phyloP scores from a whole-genome alignment of 2,329 filamentous ascomycete genomes.

The Scedosporium apiospermum region DNA sequence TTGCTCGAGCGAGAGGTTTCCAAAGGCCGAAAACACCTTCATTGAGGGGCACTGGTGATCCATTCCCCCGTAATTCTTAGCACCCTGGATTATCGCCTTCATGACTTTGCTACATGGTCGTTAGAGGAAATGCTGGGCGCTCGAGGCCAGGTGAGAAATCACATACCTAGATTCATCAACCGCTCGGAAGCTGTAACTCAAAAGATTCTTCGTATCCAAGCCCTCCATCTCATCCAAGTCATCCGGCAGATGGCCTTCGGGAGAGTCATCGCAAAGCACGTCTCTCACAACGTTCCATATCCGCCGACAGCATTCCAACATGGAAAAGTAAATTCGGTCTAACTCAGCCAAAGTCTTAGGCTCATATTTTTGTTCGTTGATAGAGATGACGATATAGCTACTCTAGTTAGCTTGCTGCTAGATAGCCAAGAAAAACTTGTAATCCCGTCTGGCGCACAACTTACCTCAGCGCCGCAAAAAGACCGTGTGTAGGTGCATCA shows the following conservation, averaged over 20 bases:
- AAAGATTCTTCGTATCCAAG: constrained; percentile 73
- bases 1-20: constrained; percentile 70
- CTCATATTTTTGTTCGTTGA: constrained; percentile 10
- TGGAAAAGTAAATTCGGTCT: constrained; percentile 8
- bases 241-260: constrained; percentile 75
- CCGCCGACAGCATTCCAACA: constrained; percentile 47
- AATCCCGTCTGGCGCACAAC: neutral
- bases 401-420: neutral
- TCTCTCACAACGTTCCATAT: constrained; percentile 70
- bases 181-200: constrained; percentile 92
- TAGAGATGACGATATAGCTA: constrained; percentile 9
- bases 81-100: constrained; percentile 4
- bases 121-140: constrained; percentile 8
- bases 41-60: constrained; percentile 18
- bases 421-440: neutral
- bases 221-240: constrained; percentile 64
- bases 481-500: constrained; percentile 58
- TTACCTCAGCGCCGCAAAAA: constrained; percentile 53
- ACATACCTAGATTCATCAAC: constrained; percentile 83
- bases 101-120: constrained; percentile 50
- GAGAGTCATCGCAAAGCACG: constrained; percentile 86
- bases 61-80: constrained; percentile 3
- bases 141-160: neutral
- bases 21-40: constrained; percentile 55
- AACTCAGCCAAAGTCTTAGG: constrained; percentile 6